Evolutionary conservation across 805 yeast species (phyloP).

Genomic region (Saccharomycopsis sp.): DNA sequence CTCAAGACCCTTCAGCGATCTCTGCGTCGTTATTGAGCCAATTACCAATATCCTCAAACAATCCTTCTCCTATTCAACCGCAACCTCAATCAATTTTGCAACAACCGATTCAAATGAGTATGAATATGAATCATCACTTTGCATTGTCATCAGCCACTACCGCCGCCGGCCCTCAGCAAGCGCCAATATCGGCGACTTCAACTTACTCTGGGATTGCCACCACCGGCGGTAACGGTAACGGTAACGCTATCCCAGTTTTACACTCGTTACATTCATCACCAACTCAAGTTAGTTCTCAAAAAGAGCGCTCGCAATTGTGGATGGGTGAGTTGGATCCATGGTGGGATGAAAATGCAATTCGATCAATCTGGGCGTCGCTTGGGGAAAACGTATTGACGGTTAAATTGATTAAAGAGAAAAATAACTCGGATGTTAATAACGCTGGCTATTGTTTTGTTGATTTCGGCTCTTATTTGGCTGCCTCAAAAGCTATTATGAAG

Average conservation of each 20-base stretch:
- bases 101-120: background rate
- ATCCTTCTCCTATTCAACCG: slow-evolving; percentile 3
- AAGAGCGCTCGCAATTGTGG: slow-evolving; percentile 41
- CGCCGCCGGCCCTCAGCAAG: no score
- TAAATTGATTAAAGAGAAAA: slow-evolving; percentile 65
- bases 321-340: slow-evolving; percentile 88
- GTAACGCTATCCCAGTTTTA: background rate
- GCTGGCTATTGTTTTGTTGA: slow-evolving; percentile 81
- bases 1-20: background rate
- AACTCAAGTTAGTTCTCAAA: slow-evolving; percentile 5
- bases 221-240: no score
- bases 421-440: slow-evolving; percentile 31
- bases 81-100: background rate
- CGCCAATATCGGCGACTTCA: background rate
- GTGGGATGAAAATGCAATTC: slow-evolving; percentile 70
- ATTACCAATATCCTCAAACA: slow-evolving; percentile 5
- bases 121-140: no score
- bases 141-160: no score
- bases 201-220: background rate
- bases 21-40: slow-evolving; percentile 7
- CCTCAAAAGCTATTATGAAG: slow-evolving; percentile 55
- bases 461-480: slow-evolving; percentile 53
- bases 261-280: background rate
- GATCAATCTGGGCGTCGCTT: slow-evolving; percentile 59
- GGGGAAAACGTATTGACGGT: slow-evolving; percentile 58